A percentile compares a stretch with the other conserved stretches of the same genome.
Evolutionary conservation across 805 yeast species (phyloP).

Genomic region (Candida nitratophila): DNA sequence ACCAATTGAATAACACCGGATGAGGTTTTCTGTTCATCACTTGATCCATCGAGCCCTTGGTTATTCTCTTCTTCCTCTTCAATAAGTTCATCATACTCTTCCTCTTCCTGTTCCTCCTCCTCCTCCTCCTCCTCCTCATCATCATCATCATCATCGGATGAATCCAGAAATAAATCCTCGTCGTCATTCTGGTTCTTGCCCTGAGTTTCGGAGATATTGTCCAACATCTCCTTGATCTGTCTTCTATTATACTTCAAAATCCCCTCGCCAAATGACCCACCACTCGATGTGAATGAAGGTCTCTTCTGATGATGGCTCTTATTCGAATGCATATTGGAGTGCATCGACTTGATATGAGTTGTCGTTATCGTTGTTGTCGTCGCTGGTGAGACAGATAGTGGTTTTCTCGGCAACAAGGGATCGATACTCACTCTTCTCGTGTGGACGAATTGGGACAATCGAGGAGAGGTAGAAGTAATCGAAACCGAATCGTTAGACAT

Average conservation of each 20-base stretch:
- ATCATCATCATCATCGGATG: not conserved
- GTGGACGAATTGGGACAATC: not conserved
- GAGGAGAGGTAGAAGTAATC: not conserved
- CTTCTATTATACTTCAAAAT: constrained; percentile 26
- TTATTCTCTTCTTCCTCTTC: no score
- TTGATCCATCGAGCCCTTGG: no score
- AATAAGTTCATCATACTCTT: no score
- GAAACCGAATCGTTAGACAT: not conserved
- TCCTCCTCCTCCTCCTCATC: constrained; percentile 3
- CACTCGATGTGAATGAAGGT: constrained; percentile 28
- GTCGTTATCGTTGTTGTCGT: not conserved
- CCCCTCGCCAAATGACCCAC: constrained; percentile 29
- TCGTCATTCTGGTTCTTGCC: not conserved
- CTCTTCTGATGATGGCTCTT: constrained; percentile 4
- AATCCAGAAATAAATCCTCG: not conserved
- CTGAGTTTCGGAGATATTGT: constrained; percentile 13
- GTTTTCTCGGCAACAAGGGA: not conserved
- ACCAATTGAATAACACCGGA: constrained; percentile 9
- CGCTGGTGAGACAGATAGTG: not conserved
- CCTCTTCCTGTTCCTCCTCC: constrained; percentile 9
- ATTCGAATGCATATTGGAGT: no score
- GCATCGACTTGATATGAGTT: no score
- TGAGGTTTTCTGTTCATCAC: constrained; percentile 2
- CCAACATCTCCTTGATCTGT: constrained; percentile 26
- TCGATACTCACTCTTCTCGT: not conserved